Base-by-base conservation (phyloP, 768 basidiomycete genomes). In the Mycena venus region DNA sequence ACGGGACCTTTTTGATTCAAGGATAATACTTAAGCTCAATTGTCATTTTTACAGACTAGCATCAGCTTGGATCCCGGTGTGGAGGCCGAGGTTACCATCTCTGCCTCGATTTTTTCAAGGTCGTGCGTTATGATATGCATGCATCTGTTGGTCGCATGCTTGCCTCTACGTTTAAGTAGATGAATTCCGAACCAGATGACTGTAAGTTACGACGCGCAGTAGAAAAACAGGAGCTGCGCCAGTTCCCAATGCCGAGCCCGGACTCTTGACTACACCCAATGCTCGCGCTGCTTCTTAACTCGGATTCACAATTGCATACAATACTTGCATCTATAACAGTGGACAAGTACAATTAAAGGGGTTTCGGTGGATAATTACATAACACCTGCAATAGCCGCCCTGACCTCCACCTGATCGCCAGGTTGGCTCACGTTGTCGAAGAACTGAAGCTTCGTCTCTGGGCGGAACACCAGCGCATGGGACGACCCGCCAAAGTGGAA, bases 401-500 rank as follows among this genome's bases (percentile, higher is more conserved):
- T 21, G 31, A 64, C 62, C 38, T 64, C 31, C 19, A 64, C 62
- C 62, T 49, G 49, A 36, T 51, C 47, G 21, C 62, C 62, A 2
- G 62, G 62, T 21, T 31, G 27, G 31, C 23, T 31, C 21, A 64
- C 62, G 32, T 31, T 27, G n/a, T 66, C 53, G 21, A 66, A 66
- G 53, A 66, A 66, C 64, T 44, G 17, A 1, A 62, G 19, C 11
- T 70, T 60, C 29, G 40, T 44, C 70, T 83, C 68, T 6, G 81
- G 78, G 21, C 82, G 73, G 82, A 90, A 90, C 15, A 90, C 62
- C 29, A 86, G 72, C 63, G 83, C 80, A 69, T 88, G 84, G 0
- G 88, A 85, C 38, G 88, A 89, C 23, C 89, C 90, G n/a, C 89
- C 90, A 80, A 88, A 90, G 79, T 88, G 88, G 86, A 90, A 88